Evolutionary conservation across 1,139 yeast genomes (phyloP), one percentile per base, ranked within the genome.

Genomic region (Taphrina pruni): DNA sequence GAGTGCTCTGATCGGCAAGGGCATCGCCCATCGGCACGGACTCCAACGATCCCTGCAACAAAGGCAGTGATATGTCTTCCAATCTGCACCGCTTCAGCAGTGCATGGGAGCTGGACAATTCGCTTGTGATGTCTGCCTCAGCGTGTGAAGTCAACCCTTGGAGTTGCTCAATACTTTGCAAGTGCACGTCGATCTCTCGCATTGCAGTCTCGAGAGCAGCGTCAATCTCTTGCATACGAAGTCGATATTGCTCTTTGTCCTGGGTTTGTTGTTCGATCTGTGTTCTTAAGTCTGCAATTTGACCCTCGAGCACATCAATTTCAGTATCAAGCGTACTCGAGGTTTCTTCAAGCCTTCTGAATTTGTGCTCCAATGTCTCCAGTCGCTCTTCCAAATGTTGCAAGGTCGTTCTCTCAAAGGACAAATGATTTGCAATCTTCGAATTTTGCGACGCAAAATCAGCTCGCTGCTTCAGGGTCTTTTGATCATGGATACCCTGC

Each of bases 51-150:
- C 95, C 94, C 48, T 85, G 84, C 8, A 77, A 74, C 54, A 91
- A 78, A 0, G 97, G 97, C 17, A 93, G 75, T 11, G 82, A 81
- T 17, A 89, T 82, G 72, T 86, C 88, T 69, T 89, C 90, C 72
- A 93, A 84, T 75, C 89, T 90, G 78, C 97, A 90, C 72, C 86
- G 86, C 73, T 88, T 86, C 72, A 92, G 81, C 36, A 87, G 80
- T 72, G 86, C 85, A 6, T 86, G 81, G 73, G 89, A 32, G 21
- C 55, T 56, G 21, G 36, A 50, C n/a, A 50, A 2, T 4, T 50
- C 36, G 35, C 43, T 17, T 14, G 43, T 48, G 20, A 58, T 46
- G 8, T 45, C 54, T 14, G 62, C 62, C 21, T 43, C 41, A 9
- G 26, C 43, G 26, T 14, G 11, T 9, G 36, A 54, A 20, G 7